phyloP scores from a whole-genome alignment of 768 basidiomycete genomes.

The Gymnopilus junonius region DNA sequence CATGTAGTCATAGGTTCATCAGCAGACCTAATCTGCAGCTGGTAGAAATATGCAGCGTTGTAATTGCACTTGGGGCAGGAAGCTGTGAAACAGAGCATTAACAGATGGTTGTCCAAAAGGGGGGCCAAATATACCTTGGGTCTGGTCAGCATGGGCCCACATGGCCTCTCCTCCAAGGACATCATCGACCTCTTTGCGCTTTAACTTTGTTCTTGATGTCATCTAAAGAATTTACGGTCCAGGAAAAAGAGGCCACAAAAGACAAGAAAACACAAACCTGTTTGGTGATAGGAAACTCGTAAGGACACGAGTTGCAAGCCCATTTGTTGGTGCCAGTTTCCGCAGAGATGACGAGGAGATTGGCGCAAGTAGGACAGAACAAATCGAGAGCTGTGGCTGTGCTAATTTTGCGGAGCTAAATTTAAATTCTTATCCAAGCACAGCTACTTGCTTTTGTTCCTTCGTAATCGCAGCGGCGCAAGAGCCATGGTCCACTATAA shows the following conservation, averaged over 20 bases:
- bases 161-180: conserved; percentile 93
- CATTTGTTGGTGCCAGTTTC: conserved; percentile 89
- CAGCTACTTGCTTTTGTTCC: neutral
- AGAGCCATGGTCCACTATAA: neutral
- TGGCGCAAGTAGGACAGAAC: conserved; percentile 95
- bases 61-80: conserved; percentile 82
- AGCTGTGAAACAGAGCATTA: conserved; percentile 35
- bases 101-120: neutral
- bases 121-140: conserved; percentile 53
- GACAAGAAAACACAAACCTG: conserved; percentile 54
- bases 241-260: neutral
- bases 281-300: conserved; percentile 91
- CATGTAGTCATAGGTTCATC: conserved; percentile 89
- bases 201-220: conserved; percentile 85
- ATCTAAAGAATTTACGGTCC: conserved; percentile 54
- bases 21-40: conserved; percentile 93
- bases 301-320: conserved; percentile 93
- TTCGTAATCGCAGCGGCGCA: no score
- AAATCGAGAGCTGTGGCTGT: conserved; percentile 52
- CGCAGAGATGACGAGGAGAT: conserved; percentile 77
- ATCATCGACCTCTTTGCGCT: conserved; percentile 93
- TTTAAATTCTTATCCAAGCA: no score
- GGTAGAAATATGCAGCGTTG: conserved; percentile 89
- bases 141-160: conserved; percentile 94
- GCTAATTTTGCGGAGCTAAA: conserved; percentile 5